Conservation (phyloP, 768 basidiomycete genomes). For the Tremella yokohamensis region DNA sequence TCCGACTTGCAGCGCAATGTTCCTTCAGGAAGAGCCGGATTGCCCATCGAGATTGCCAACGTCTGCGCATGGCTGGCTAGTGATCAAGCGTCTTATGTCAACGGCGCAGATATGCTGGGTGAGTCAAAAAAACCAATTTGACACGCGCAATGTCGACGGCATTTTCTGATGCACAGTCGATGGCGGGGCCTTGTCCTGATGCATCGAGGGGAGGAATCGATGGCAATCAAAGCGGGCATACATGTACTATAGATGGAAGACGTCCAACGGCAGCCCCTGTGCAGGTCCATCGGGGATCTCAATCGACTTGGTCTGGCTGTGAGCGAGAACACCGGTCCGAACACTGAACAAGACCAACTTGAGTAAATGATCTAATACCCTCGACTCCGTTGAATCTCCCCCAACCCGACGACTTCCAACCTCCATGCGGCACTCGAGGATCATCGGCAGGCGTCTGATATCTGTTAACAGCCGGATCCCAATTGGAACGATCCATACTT, state of each 20-base stretch:
- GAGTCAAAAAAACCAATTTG: neutral
- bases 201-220: too few species aligned
- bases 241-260: slow-evolving; percentile 3
- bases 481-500: slow-evolving; percentile 19
- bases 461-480: slow-evolving; percentile 51
- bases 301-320: neutral
- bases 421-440: slow-evolving; percentile 37
- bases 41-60: slow-evolving; percentile 15
- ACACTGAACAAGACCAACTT: slow-evolving; percentile 9
- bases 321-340: neutral
- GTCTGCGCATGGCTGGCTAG: slow-evolving; percentile 10
- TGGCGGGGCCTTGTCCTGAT: too few species aligned
- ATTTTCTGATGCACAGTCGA: too few species aligned
- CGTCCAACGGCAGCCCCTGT: neutral
- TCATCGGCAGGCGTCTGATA: slow-evolving; percentile 48
- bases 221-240: too few species aligned
- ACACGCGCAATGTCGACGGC: too few species aligned
- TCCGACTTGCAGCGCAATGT: neutral
- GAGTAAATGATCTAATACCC: slow-evolving; percentile 35
- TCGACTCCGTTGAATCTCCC: slow-evolving; percentile 47
- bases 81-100: slow-evolving; percentile 13
- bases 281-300: neutral
- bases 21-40: slow-evolving; percentile 9
- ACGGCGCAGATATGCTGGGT: slow-evolving; percentile 10
- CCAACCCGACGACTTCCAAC: slow-evolving; percentile 36